These are phyloP conservation scores for Hymenoscyphus occultus DNA, from an alignment of 2,329 filamentous ascomycete species.

Conservation along the genomic window DNA sequence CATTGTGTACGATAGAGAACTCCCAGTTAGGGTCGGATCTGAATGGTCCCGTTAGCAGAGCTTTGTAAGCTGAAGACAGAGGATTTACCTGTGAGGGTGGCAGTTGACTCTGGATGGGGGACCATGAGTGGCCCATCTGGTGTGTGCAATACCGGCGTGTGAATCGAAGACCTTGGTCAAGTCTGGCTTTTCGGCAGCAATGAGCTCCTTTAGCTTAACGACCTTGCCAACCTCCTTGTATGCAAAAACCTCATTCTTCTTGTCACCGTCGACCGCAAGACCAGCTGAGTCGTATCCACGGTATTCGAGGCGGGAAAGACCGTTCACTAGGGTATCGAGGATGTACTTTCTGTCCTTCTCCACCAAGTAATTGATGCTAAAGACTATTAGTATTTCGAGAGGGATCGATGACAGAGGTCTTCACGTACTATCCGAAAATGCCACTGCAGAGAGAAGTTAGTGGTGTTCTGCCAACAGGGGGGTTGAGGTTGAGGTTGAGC, in stretches of 20 bases:
- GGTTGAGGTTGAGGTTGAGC: not conserved
- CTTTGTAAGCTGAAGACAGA: not conserved
- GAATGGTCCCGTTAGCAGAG: conserved; percentile 23
- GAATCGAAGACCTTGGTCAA: conserved; percentile 93
- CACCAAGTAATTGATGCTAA: conserved; percentile 76
- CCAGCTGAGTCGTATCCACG: conserved; percentile 97
- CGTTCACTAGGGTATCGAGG: conserved; percentile 93
- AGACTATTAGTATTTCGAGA: conserved; percentile 3
- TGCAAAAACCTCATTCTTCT: conserved; percentile 95
- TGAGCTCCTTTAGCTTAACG: conserved; percentile 89
- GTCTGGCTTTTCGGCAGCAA: conserved; percentile 79
- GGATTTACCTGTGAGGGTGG: conserved; percentile 87
- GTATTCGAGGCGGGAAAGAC: conserved; percentile 94
- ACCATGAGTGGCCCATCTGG: conserved; percentile 97
- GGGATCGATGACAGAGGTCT: not conserved
- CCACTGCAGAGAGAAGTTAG: conserved; percentile 17
- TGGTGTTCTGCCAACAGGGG: not conserved
- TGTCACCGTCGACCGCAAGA: conserved; percentile 93
- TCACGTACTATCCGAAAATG: conserved; percentile 20
- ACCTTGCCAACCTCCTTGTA: conserved; percentile 99
- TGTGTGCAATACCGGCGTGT: conserved; percentile 98
- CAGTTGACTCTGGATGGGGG: conserved; percentile 92
- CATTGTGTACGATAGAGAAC: conserved; percentile 97
- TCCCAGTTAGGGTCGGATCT: conserved; percentile 95
- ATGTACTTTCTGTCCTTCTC: conserved; percentile 98